A percentile compares a stretch with the other conserved stretches of the same genome.
Conservation (phyloP, 2,329 filamentous ascomycete genomes). For the Xylaria sp. region DNA sequence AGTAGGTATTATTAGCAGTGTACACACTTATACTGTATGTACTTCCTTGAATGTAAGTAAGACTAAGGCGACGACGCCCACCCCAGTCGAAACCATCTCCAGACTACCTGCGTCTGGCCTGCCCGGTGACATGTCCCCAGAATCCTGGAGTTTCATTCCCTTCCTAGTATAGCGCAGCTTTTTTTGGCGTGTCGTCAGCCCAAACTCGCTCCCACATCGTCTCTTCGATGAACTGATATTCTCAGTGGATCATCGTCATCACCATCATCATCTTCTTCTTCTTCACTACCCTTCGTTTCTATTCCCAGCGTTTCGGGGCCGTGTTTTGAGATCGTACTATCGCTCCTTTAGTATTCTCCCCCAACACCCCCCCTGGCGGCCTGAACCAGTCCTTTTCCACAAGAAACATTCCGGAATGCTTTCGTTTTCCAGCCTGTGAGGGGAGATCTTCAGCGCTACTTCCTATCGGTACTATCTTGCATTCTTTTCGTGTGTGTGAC, state of each 20-base stretch:
- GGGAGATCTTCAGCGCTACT: constrained; percentile 12
- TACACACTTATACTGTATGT: neutral
- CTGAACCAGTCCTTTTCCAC: neutral
- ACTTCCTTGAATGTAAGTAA: neutral
- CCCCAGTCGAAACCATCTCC: constrained; percentile 36
- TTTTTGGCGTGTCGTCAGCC: neutral
- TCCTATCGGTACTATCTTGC: constrained; percentile 1
- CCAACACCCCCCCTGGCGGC: neutral
- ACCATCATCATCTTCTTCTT: neutral
- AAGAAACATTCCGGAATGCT: constrained; percentile 35
- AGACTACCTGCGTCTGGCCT: constrained; percentile 29
- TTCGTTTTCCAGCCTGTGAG: constrained; percentile 25
- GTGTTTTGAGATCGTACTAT: constrained; percentile 29
- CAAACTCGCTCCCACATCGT: too few species aligned
- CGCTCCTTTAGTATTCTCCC: constrained; percentile 30
- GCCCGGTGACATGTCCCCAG: neutral
- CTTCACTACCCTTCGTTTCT: constrained; percentile 14
- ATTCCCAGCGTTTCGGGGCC: constrained; percentile 6
- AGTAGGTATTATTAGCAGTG: neutral
- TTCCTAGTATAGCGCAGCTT: constrained; percentile 4
- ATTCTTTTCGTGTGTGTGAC: constrained; percentile 1
- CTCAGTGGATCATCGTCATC: constrained; percentile 9
- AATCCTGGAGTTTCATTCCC: constrained; percentile 18
- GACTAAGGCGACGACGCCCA: neutral
- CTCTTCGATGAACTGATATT: constrained; percentile 30